Evolutionary conservation across 371 early-diverging fungal species (phyloP).

Genomic region (Mucor circinelloides): DNA sequence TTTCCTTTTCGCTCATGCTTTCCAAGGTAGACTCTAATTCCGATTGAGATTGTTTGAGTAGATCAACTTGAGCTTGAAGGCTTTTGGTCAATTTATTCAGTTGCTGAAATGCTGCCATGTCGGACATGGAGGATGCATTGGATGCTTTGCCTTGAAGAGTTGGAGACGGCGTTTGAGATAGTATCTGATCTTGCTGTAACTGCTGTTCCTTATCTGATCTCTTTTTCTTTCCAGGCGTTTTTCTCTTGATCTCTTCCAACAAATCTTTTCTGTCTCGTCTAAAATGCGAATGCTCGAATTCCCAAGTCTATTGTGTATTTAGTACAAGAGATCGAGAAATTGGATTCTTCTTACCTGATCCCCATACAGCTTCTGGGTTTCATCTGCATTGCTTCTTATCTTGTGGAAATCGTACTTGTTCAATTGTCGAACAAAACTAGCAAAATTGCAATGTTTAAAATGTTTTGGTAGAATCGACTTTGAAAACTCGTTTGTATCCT

Average conservation of each 20-base stretch:
- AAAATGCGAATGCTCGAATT: slow-evolving; percentile 77
- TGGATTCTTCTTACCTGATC: slow-evolving; percentile 53
- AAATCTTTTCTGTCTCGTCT: slow-evolving; percentile 64
- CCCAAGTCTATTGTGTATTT: slow-evolving; percentile 60
- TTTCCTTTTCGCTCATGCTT: slow-evolving; percentile 55
- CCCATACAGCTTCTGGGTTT: slow-evolving; percentile 57
- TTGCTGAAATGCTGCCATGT: slow-evolving; percentile 9
- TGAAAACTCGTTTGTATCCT: slow-evolving; percentile 75
- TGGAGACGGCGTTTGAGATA: slow-evolving; percentile 1
- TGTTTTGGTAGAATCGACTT: slow-evolving; percentile 77
- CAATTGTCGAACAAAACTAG: slow-evolving; percentile 93
- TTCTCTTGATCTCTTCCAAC: slow-evolving; percentile 65
- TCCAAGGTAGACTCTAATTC: slow-evolving; percentile 44
- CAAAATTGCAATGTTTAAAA: slow-evolving; percentile 94
- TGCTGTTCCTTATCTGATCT: slow-evolving; percentile 18
- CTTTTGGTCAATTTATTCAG: slow-evolving; percentile 29
- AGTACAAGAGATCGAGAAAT: not conserved
- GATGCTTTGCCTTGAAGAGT: not conserved
- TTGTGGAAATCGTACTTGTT: slow-evolving; percentile 98
- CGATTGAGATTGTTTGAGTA: slow-evolving; percentile 36
- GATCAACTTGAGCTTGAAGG: slow-evolving; percentile 52
- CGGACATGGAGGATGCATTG: not conserved
- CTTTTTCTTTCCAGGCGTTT: slow-evolving; percentile 46
- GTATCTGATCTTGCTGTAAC: not conserved
- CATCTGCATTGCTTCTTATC: slow-evolving; percentile 62